phyloP scores from a whole-genome alignment of 2,329 filamentous ascomycete genomes.

The Shiraia sp. region DNA sequence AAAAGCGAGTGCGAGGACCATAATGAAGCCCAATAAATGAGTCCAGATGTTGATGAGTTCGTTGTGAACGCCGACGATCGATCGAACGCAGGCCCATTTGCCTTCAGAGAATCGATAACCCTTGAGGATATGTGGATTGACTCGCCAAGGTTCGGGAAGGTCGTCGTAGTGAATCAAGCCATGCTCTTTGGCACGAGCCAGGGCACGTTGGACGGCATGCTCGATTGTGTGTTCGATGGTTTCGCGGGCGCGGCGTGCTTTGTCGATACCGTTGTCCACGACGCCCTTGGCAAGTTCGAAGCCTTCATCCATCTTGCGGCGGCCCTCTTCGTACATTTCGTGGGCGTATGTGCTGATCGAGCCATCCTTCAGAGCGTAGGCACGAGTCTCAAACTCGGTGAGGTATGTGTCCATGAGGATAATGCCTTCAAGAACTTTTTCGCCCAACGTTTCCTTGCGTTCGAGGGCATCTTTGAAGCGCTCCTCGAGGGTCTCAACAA shows the following conservation, averaged over 20 bases:
- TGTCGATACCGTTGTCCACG: slow-evolving; percentile 78
- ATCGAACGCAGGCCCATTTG: slow-evolving; percentile 84
- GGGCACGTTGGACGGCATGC: slow-evolving; percentile 80
- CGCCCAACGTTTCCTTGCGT: slow-evolving; percentile 83
- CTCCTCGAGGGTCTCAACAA: slow-evolving; percentile 89
- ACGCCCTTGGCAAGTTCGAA: slow-evolving; percentile 74
- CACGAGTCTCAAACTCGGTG: slow-evolving; percentile 80
- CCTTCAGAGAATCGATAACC: slow-evolving; percentile 95
- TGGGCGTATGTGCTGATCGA: slow-evolving; percentile 74
- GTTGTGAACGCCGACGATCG: slow-evolving; percentile 83
- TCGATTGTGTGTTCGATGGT: slow-evolving; percentile 65
- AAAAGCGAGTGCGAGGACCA: slow-evolving; percentile 87
- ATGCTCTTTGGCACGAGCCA: slow-evolving; percentile 73
- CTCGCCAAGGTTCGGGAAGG: slow-evolving; percentile 86
- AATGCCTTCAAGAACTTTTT: slow-evolving; percentile 87
- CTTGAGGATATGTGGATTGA: slow-evolving; percentile 88
- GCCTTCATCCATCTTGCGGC: slow-evolving; percentile 78
- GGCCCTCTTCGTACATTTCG: slow-evolving; percentile 75
- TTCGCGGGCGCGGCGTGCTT: slow-evolving; percentile 79
- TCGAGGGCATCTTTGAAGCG: slow-evolving; percentile 85
- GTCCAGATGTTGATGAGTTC: slow-evolving; percentile 99
- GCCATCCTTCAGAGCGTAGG: slow-evolving; percentile 77
- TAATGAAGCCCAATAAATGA: slow-evolving; percentile 83
- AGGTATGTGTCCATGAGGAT: slow-evolving; percentile 84
- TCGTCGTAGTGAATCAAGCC: slow-evolving; percentile 89